Evolutionary conservation across 768 basidiomycete genomes (phyloP).

Genomic region (Cubamyces sp.): DNA sequence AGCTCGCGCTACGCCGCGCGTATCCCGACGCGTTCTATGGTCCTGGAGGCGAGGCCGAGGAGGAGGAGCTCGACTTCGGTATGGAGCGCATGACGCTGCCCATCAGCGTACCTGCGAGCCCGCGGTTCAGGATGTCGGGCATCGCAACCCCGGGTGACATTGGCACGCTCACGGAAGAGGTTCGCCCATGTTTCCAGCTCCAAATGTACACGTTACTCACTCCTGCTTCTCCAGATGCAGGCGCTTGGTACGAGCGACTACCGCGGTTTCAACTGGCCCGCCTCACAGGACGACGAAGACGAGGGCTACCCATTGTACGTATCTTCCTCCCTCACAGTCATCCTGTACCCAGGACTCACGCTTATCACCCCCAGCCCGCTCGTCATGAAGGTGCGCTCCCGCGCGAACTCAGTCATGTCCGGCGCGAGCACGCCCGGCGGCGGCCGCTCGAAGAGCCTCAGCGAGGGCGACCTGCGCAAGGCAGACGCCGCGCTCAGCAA

Average conservation of each 20-base stretch:
- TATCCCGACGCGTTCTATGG: conserved; percentile 94
- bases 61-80: conserved; percentile 62
- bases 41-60: conserved; percentile 53
- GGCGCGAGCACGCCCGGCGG: conserved; percentile 87
- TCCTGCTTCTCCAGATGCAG: conserved; percentile 68
- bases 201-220: background rate
- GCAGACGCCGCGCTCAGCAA: conserved; percentile 89
- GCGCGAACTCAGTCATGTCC: conserved; percentile 74
- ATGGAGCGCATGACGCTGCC: conserved; percentile 67
- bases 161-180: conserved; percentile 87
- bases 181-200: conserved; percentile 34
- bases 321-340: conserved; percentile 22
- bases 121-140: conserved; percentile 73
- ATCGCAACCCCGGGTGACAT: conserved; percentile 92
- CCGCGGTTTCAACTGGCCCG: conserved; percentile 66
- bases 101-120: conserved; percentile 85
- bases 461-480: conserved; percentile 82
- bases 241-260: conserved; percentile 85
- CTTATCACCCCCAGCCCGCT: conserved; percentile 59
- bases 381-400: conserved; percentile 88
- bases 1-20: conserved; percentile 87
- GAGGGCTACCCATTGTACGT: conserved; percentile 89
- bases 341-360: conserved; percentile 17
- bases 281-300: conserved; percentile 77
- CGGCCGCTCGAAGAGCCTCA: conserved; percentile 76